Conservation (phyloP, 208 protist species). For the Trypanosoma platydactyli region DNA sequence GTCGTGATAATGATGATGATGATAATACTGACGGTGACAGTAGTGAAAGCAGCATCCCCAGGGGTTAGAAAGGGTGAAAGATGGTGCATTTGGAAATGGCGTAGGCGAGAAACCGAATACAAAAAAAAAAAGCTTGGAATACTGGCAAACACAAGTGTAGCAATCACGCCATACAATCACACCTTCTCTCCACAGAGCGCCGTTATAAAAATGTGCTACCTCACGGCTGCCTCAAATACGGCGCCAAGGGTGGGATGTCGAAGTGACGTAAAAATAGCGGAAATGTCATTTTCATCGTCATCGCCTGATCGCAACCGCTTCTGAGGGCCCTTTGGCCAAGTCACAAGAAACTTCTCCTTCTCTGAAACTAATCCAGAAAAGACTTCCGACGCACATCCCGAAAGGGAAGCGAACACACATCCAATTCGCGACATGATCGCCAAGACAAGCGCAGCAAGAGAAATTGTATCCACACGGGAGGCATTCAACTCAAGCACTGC, state of each 20-base stretch:
- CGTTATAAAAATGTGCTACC: not conserved
- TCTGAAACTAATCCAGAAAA: not conserved
- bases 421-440: slow-evolving; percentile 40
- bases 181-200: too few species aligned
- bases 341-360: slow-evolving; percentile 11
- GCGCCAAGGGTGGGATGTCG: slow-evolving; percentile 15
- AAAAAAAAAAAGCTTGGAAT: slow-evolving; percentile 6
- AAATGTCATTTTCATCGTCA: not conserved
- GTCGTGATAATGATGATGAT: slow-evolving; percentile 13
- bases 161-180: too few species aligned
- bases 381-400: not conserved
- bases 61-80: not conserved
- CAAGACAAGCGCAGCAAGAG: slow-evolving; percentile 41
- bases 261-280: not conserved
- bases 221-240: not conserved
- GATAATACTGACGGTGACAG: slow-evolving; percentile 16
- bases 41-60: not conserved
- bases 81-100: not conserved
- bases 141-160: not conserved
- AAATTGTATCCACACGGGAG: slow-evolving; percentile 55
- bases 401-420: slow-evolving; percentile 35
- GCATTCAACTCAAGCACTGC: slow-evolving; percentile 52
- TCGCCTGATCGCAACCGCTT: slow-evolving; percentile 7
- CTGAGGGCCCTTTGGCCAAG: not conserved
- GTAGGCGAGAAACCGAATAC: not conserved